Evolutionary conservation across 2,329 filamentous ascomycete genomes (phyloP).

Genomic region (Chrysoporthe austroafricana): DNA sequence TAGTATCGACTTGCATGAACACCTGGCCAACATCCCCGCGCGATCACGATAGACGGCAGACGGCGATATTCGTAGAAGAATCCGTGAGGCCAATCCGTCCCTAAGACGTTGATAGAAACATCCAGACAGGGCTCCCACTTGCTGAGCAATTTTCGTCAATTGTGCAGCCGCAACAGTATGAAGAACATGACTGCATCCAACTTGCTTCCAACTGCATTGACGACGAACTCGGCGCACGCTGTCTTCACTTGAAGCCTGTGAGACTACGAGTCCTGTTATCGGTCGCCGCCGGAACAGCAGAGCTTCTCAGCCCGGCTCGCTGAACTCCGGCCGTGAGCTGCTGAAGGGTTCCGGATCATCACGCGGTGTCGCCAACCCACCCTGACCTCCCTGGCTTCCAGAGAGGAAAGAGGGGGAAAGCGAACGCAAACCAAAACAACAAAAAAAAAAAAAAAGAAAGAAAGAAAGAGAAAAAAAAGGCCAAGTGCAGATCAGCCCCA

Average conservation of each 20-base stretch:
- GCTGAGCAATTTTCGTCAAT: not conserved
- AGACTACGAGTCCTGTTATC: no score
- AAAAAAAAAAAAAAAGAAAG: no score
- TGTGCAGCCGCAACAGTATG: not conserved
- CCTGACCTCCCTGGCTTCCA: no score
- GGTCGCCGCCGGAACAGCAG: not conserved
- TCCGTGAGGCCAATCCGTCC: not conserved
- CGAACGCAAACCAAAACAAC: no score
- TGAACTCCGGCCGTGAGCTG: not conserved
- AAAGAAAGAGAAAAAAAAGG: not conserved
- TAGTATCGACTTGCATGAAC: slow-evolving; percentile 1
- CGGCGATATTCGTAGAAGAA: no score
- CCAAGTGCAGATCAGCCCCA: not conserved
- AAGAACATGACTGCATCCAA: not conserved
- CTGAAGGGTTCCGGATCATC: not conserved
- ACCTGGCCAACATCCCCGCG: not conserved
- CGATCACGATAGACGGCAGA: not conserved
- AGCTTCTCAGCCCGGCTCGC: not conserved
- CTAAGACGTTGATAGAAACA: not conserved
- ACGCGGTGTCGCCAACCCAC: not conserved
- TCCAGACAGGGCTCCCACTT: not conserved
- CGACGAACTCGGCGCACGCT: not conserved
- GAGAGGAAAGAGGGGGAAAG: no score
- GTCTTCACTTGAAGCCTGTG: not conserved
- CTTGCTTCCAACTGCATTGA: not conserved